Percentiles rank a stretch among this genome's conserved stretches.
These are phyloP conservation scores for Durusdinium trenchii DNA, from an alignment of 73 alveolate species.

Conservation along the genomic window DNA sequence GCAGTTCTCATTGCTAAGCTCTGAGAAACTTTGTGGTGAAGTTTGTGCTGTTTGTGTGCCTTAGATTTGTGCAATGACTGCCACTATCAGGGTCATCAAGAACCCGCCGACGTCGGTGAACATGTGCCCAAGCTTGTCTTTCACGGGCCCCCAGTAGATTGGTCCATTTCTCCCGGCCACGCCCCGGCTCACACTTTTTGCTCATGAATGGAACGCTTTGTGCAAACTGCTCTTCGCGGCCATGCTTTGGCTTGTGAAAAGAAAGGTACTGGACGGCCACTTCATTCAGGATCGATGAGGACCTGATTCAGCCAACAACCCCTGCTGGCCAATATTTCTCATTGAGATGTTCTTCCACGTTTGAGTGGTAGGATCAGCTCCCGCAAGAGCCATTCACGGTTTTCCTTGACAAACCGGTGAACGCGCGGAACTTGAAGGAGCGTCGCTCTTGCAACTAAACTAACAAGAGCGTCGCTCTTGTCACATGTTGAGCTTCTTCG, in stretches of 20 bases:
- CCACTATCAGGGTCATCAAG: constrained; percentile 44
- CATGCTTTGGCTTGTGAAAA: not conserved
- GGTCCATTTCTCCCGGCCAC: not conserved
- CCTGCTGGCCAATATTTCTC: not conserved
- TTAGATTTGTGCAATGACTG: not conserved
- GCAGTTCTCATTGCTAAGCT: constrained; percentile 24
- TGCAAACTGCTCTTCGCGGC: not conserved
- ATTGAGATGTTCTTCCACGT: not conserved
- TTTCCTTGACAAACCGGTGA: constrained; percentile 71
- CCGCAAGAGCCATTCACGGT: constrained; percentile 88
- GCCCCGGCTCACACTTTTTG: not conserved
- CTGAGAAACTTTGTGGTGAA: not conserved
- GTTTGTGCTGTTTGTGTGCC: not conserved
- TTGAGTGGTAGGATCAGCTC: constrained; percentile 49
- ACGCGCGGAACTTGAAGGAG: not conserved
- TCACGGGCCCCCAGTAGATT: too few relatives aligned
- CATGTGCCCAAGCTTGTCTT: constrained; percentile 32
- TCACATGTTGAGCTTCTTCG: not conserved
- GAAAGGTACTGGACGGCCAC: constrained; percentile 93
- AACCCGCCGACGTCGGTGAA: constrained; percentile 64
- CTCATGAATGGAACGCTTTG: not conserved
- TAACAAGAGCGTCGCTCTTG: not conserved
- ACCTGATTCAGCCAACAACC: not conserved
- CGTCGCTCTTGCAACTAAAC: not conserved
- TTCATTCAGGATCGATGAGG: constrained; percentile 87